These are phyloP conservation scores for Sutorius eximius DNA, from an alignment of 1,284 basidiomycete genomes.

Conservation along the genomic window DNA sequence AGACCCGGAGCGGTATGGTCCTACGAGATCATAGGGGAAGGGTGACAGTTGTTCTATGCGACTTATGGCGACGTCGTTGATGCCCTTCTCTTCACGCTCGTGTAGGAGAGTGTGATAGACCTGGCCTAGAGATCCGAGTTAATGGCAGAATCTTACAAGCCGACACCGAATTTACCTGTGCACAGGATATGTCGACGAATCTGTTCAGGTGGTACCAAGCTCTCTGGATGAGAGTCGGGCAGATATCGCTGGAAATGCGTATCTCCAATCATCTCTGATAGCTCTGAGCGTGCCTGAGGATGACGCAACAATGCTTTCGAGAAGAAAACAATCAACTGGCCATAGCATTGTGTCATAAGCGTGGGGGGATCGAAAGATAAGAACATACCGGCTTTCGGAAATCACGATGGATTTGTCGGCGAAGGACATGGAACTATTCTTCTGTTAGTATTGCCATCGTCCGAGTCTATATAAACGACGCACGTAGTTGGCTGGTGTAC, in stretches of 20 bases:
- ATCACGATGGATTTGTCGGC: constrained; percentile 93
- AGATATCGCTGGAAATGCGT: constrained; percentile 93
- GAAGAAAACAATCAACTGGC: constrained; percentile 89
- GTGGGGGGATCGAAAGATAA: neutral
- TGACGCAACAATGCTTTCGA: constrained; percentile 95
- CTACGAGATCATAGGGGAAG: constrained; percentile 90
- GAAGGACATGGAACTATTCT: constrained; percentile 85
- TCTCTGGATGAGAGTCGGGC: constrained; percentile 75
- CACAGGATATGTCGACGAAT: constrained; percentile 92
- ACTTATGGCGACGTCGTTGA: constrained; percentile 93
- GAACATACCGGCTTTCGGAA: constrained; percentile 86
- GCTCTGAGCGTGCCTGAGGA: constrained; percentile 83
- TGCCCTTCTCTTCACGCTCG: constrained; percentile 85
- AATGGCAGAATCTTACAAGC: neutral
- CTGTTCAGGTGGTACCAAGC: constrained; percentile 78
- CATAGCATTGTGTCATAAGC: constrained; percentile 1
- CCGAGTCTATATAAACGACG: neutral
- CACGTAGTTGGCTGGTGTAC: constrained; percentile 89
- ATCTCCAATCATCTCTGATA: constrained; percentile 88
- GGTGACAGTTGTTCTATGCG: constrained; percentile 94
- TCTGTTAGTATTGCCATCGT: constrained; percentile 1
- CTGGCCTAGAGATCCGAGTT: constrained; percentile 60
- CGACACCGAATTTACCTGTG: constrained; percentile 47
- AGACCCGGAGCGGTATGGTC: constrained; percentile 20
- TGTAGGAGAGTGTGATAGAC: constrained; percentile 90